Conservation (phyloP, 1,284 basidiomycete genomes). For the Leccinum huronense region DNA sequence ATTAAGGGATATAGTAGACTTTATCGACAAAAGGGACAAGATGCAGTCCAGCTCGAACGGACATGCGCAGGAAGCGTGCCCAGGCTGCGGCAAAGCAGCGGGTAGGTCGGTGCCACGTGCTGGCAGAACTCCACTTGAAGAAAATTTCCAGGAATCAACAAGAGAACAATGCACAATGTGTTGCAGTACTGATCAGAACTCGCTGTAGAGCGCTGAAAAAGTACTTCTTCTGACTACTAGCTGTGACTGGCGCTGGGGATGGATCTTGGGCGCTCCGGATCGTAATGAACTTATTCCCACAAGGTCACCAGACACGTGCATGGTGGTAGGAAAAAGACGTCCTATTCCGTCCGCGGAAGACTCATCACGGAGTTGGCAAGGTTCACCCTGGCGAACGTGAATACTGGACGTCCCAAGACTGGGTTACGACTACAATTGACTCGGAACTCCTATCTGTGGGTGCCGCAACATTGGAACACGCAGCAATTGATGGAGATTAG, state of each 20-base stretch:
- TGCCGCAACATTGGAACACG: slow-evolving; percentile 13
- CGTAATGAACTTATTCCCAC: slow-evolving; percentile 1
- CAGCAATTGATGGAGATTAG: slow-evolving; percentile 1
- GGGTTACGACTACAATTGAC: neutral
- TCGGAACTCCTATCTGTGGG: slow-evolving; percentile 10
- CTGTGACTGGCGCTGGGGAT: neutral
- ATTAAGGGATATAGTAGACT: slow-evolving; percentile 28
- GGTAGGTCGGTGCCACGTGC: slow-evolving; percentile 15
- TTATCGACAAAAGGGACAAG: slow-evolving; percentile 15
- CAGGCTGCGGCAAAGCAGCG: neutral
- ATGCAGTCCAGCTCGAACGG: slow-evolving; percentile 22
- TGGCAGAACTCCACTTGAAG: slow-evolving; percentile 8
- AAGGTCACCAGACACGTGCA: slow-evolving; percentile 20
- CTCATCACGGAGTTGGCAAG: neutral
- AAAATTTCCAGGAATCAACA: neutral
- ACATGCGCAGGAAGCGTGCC: slow-evolving; percentile 31
- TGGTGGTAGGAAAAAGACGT: slow-evolving; percentile 17
- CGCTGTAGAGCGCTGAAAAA: neutral
- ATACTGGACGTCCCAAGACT: neutral
- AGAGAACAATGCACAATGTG: neutral
- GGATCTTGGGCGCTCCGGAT: slow-evolving; percentile 5
- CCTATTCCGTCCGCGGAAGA: slow-evolving; percentile 9
- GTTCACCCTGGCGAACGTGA: neutral
- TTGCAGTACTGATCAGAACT: neutral
- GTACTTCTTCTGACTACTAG: no score